phyloP scores from a whole-genome alignment of 2,329 filamentous ascomycete species.

The Colletotrichum costaricense region DNA sequence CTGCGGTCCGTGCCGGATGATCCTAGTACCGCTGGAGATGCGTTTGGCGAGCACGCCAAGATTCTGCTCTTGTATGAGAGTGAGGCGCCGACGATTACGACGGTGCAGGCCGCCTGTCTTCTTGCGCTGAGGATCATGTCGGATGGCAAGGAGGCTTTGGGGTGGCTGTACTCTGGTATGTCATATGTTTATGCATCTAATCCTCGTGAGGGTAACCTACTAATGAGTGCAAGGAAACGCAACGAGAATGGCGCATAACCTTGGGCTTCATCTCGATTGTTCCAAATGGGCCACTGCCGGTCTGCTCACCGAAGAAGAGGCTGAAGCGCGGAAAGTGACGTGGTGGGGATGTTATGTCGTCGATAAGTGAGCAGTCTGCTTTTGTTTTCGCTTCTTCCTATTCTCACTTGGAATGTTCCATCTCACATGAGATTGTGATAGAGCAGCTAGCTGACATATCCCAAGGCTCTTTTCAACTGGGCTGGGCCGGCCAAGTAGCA shows the following conservation, averaged over 20 bases:
- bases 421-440: neutral
- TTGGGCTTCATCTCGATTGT: conserved; percentile 40
- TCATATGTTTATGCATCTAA: too few species aligned
- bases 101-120: conserved; percentile 39
- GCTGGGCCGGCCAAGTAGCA: conserved; percentile 38
- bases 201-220: too few species aligned
- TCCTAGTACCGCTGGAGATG: conserved; percentile 37
- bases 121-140: conserved; percentile 38
- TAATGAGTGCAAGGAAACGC: conserved; percentile 36
- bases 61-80: conserved; percentile 38
- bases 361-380: conserved; percentile 36
- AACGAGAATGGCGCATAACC: conserved; percentile 40
- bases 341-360: conserved; percentile 41
- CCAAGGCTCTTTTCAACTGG: conserved; percentile 36
- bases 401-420: neutral
- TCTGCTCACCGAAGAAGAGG: conserved; percentile 34
- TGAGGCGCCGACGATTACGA: conserved; percentile 39
- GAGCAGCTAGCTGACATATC: neutral
- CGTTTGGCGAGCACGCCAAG: conserved; percentile 39
- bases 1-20: conserved; percentile 37
- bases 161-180: conserved; percentile 39
- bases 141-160: conserved; percentile 39
- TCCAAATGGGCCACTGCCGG: conserved; percentile 29
- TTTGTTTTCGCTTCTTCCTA: neutral
- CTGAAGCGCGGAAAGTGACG: conserved; percentile 37